A percentile compares a stretch with the other conserved stretches of the same genome.
Evolutionary conservation across 805 yeast species (phyloP).

Genomic region (Naumovozyma dairenensis): DNA sequence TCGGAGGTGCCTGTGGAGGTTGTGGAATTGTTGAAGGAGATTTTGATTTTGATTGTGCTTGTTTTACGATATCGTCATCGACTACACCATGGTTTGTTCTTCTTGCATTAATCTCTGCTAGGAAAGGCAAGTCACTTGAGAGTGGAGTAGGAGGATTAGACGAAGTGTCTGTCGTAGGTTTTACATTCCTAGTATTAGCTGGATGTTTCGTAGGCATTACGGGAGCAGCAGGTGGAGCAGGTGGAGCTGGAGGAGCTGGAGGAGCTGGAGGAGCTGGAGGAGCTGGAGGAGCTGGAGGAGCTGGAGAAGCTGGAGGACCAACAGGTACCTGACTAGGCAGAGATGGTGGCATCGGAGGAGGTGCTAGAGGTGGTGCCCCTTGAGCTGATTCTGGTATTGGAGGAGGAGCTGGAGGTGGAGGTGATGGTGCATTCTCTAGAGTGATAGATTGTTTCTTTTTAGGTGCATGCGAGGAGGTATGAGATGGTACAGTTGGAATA

Average conservation of each 20-base stretch:
- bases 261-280: constrained; percentile 16
- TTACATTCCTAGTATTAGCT: no score
- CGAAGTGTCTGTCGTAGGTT: constrained; percentile 9
- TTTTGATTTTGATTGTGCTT: constrained; percentile 2
- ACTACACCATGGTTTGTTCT: constrained; percentile 38
- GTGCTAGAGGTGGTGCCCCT: constrained; percentile 19
- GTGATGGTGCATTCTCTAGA: constrained; percentile 6
- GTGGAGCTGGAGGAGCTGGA: constrained; percentile 14
- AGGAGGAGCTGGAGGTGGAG: constrained; percentile 16
- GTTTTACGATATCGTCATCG: constrained; percentile 13
- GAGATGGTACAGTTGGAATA: constrained; percentile 15
- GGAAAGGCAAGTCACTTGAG: constrained; percentile 40
- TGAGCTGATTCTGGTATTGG: constrained; percentile 15
- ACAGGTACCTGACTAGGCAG: constrained; percentile 17
- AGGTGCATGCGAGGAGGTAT: constrained; percentile 11
- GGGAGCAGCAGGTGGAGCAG: constrained; percentile 6
- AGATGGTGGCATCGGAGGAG: constrained; percentile 18
- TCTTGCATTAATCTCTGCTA: constrained; percentile 44
- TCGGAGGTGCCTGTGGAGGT: constrained; percentile 8
- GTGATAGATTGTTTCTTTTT: constrained; percentile 7
- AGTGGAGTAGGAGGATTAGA: constrained; percentile 19
- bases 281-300: constrained; percentile 16
- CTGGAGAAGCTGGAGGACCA: constrained; percentile 17
- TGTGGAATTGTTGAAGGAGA: constrained; percentile 5
- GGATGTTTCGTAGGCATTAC: constrained; percentile 11